Evolutionary conservation across 1,284 basidiomycete species (phyloP), one percentile per base, ranked within the genome.

Genomic region (Ustilago shanxiensis): DNA sequence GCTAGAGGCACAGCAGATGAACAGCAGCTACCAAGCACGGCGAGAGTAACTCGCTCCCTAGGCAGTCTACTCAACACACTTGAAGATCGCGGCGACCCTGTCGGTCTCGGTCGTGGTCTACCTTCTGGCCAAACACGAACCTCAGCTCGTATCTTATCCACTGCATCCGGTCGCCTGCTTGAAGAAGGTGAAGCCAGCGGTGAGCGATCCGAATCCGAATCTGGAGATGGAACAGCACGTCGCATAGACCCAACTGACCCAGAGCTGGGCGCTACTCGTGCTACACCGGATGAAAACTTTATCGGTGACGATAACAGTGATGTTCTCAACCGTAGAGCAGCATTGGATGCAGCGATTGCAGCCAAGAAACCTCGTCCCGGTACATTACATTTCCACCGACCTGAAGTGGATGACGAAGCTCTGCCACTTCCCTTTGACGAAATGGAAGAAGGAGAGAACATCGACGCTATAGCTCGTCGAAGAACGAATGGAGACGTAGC

Each of bases 251-350:
- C 59, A 3, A 33, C 52, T 4, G 31, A 54, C 22, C 47, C 22
- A 3, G 67, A 71, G 53, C 50, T 70, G 5, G 57, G 11, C 14
- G 41, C 64, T 7, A 51, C 37, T 1, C 61, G 73, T 7, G 57
- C 68, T 28, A 72, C 67, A 28, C 68, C 73, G 1, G 69, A 70
- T 31, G 58, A 56, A 3, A 22, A 64, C 8, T 77, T 77, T 28
- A 59, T 67, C 26, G 71, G 75, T 33, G 75, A 77, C 47, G 67
- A 77, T 13, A 65, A 77, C 47, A 35, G 45, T 16, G 65, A 49
- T 16, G 18, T 77, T 13, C 55, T 64, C 10, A 52, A 66, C 18
- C 66, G 66, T 9, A 39, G 75, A 37, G 71, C 71, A 6, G 75
- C 67, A 1, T 7, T 51, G 41, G 75, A 77, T 22, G 70, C 65